Conservation (phyloP, 768 basidiomycete genomes). For the Mycena olivaceomarginata region DNA sequence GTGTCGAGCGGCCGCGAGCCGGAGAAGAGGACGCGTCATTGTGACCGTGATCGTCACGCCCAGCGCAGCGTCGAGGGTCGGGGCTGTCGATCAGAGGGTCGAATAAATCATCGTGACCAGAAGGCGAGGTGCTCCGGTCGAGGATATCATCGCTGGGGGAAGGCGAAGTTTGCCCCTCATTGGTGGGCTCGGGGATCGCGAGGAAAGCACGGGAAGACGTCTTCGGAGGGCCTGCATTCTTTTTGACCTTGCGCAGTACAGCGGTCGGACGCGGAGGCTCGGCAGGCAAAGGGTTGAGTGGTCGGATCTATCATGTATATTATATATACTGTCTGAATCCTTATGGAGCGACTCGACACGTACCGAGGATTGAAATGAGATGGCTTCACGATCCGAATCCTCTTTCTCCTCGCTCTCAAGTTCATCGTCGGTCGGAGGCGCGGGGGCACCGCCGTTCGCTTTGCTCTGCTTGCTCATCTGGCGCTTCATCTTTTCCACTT, state of each 20-base stretch:
- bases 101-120: background rate
- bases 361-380: slow-evolving; percentile 9
- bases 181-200: background rate
- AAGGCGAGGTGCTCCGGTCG: too few species aligned
- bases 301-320: background rate
- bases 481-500: background rate
- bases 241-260: background rate
- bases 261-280: background rate
- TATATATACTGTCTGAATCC: background rate
- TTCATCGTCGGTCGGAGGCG: background rate
- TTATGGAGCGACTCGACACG: background rate
- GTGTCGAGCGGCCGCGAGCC: background rate
- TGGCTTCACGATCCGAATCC: background rate
- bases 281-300: background rate
- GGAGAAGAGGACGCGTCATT: background rate
- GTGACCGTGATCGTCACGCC: slow-evolving; percentile 11
- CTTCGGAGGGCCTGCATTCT: background rate
- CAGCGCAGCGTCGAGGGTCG: background rate
- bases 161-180: background rate
- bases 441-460: background rate
- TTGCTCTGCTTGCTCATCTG: background rate
- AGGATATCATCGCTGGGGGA: background rate
- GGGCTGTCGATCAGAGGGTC: background rate
- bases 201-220: background rate
- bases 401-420: slow-evolving; percentile 1